Base-by-base conservation (phyloP, 2,329 filamentous ascomycete species). In the Talaromyces sp. region DNA sequence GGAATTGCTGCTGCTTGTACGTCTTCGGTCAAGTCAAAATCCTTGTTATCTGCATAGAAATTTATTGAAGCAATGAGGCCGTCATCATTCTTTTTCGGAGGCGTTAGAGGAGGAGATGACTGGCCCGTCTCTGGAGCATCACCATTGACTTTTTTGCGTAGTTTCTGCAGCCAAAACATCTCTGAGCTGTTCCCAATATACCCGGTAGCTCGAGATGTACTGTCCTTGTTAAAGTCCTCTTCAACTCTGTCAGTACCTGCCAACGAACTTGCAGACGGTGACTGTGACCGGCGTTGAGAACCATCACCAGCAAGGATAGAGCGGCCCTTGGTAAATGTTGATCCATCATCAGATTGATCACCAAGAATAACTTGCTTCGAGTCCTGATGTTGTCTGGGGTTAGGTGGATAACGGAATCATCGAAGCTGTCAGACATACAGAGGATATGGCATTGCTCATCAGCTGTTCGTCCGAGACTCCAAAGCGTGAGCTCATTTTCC, bases 111-210 rank as follows among this genome's bases (percentile, higher is more conserved):
- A 11, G 74, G 71, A 39, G 73, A 74, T 8, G 71, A 72, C 11
- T 73, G 68, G n/a, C 68, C 68, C 33, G 68, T 71, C 17, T 70
- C 70, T 17, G 69, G 71, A n/a, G 62, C 68, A 59, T 73, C 71
- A 39, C 61, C 67, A 41, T 70, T 71, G 58, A 77, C 73, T 67
- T 77, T 72, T 64, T 75, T 74, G 41, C 69, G 72, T 10, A 81
- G 68, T 22, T 70, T 75, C 50, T 81, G 79, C 9, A 81, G 70
- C 80, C 80, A 82, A 39, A 72, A 75, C n/a, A 81, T 75, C 54
- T 81, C 79, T 0, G 80, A 81, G 64, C 78, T 80, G 65, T 77
- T 79, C 9, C 80, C 80, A 68, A 80, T 78, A 63, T 77, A 82
- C 0, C 79, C 78, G 5, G 77, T 80, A 9, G 75, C 73, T 41